Percentiles rank a stretch among this genome's conserved stretches.
These are phyloP conservation scores for Collariella sp. DNA, from an alignment of 495 filamentous ascomycete genomes.

Conservation along the genomic window DNA sequence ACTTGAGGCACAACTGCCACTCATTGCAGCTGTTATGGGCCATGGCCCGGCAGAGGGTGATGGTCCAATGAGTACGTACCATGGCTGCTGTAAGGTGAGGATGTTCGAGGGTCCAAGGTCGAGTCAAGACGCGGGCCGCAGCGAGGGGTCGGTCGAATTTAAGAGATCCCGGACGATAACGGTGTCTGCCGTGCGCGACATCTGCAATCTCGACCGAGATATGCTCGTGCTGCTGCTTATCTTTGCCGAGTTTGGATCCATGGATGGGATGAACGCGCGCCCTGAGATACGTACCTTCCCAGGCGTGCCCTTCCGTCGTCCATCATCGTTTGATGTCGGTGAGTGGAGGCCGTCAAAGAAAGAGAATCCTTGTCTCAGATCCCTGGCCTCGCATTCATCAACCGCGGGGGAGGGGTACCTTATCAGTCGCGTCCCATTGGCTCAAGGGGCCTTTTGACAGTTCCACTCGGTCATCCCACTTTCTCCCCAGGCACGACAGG, in stretches of 20 bases:
- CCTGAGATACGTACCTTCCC: no score
- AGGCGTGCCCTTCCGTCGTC: no score
- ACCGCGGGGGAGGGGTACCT: not conserved
- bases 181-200: not conserved
- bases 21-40: not conserved
- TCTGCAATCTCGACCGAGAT: no score
- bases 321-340: not conserved
- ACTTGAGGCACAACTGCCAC: no score
- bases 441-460: not conserved
- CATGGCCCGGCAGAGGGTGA: not conserved
- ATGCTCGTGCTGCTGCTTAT: not conserved
- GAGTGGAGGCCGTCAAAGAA: not conserved
- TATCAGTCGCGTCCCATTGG: slow-evolving; percentile 5
- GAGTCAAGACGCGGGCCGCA: not conserved
- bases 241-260: not conserved
- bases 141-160: slow-evolving; percentile 5
- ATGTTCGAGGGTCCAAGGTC: not conserved
- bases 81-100: slow-evolving; percentile 2
- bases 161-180: slow-evolving; percentile 5
- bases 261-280: not conserved
- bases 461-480: not conserved
- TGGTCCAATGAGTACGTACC: slow-evolving; percentile 4
- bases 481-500: no score
- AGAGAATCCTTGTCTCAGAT: no score
- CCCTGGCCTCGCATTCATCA: not conserved